Conservation (phyloP, 306 rosid species). For the Malus domestica region DNA sequence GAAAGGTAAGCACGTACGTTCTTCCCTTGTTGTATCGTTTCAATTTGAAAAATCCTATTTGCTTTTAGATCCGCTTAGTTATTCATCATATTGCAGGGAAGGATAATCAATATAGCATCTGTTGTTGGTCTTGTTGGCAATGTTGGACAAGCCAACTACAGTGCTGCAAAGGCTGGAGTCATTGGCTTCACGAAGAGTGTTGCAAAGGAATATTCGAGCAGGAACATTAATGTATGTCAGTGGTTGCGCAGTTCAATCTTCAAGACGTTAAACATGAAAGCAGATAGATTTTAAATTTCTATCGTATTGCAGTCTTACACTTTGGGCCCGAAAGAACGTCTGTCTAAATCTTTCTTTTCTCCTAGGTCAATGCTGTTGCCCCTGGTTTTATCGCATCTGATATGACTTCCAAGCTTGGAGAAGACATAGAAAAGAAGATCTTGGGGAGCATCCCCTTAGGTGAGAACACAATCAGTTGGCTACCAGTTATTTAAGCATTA, state of each 20-base stretch:
- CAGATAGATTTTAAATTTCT: not conserved
- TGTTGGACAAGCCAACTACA: constrained; percentile 93
- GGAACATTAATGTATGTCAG: constrained; percentile 68
- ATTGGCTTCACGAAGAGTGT: constrained; percentile 82
- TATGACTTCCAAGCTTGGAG: constrained; percentile 92
- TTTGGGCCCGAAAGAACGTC: not conserved
- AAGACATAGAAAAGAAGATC: constrained; percentile 80
- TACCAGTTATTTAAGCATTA: not conserved
- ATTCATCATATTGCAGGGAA: constrained; percentile 55
- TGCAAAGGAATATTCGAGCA: constrained; percentile 86
- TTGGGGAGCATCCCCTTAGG: constrained; percentile 81
- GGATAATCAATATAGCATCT: constrained; percentile 84
- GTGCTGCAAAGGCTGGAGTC: constrained; percentile 99
- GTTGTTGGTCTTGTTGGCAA: constrained; percentile 95
- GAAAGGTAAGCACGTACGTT: constrained; percentile 45
- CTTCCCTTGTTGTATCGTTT: not conserved
- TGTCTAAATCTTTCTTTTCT: constrained; percentile 10
- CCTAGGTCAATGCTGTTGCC: constrained; percentile 89
- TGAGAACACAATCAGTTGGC: constrained; percentile 20
- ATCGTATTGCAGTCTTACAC: not conserved
- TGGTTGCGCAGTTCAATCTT: not conserved
- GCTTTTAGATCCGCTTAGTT: not conserved
- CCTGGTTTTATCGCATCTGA: constrained; percentile 97
- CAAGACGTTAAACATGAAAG: not conserved
- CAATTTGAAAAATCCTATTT: not conserved